phyloP scores from a whole-genome alignment of 2,329 filamentous ascomycete genomes.

The Microcyclosporella mali region DNA sequence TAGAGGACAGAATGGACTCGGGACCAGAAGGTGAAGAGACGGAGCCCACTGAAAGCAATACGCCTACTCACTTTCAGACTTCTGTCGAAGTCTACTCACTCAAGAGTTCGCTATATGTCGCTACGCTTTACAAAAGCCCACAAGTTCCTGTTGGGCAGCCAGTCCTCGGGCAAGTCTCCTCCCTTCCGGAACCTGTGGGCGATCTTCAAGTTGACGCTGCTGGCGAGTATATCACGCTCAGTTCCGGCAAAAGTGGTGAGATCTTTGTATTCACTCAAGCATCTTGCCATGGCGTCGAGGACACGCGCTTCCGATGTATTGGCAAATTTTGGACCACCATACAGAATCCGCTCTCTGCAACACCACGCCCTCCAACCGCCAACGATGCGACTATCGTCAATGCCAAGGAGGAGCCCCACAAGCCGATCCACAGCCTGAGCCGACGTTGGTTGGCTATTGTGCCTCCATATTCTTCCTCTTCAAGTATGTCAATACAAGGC shows the following conservation, averaged over 20 bases:
- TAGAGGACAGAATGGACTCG: constrained; percentile 39
- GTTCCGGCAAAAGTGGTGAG: constrained; percentile 79
- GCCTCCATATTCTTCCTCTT: constrained; percentile 60
- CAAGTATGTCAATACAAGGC: constrained; percentile 63
- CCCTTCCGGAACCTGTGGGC: constrained; percentile 58
- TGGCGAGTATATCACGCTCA: constrained; percentile 63
- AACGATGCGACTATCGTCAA: constrained; percentile 30
- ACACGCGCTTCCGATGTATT: constrained; percentile 55
- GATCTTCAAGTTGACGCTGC: constrained; percentile 69
- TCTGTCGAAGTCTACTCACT: constrained; percentile 85
- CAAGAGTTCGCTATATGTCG: constrained; percentile 63
- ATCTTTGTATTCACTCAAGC: constrained; percentile 62
- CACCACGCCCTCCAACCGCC: constrained; percentile 8
- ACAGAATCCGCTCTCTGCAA: constrained; percentile 14
- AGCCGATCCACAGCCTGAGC: constrained; percentile 62
- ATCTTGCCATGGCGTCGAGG: constrained; percentile 22
- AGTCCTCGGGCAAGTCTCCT: constrained; percentile 19
- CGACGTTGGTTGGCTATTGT: constrained; percentile 74
- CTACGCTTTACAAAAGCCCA: constrained; percentile 67
- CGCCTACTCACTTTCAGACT: constrained; percentile 65
- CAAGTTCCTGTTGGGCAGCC: constrained; percentile 43
- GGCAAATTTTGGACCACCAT: constrained; percentile 90
- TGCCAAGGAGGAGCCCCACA: constrained; percentile 23
- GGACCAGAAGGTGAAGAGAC: constrained; percentile 30
- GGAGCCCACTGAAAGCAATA: constrained; percentile 27